These are phyloP conservation scores for Dioscorea zingiberensis DNA, from an alignment of 106 monocot species.

Conservation along the genomic window DNA sequence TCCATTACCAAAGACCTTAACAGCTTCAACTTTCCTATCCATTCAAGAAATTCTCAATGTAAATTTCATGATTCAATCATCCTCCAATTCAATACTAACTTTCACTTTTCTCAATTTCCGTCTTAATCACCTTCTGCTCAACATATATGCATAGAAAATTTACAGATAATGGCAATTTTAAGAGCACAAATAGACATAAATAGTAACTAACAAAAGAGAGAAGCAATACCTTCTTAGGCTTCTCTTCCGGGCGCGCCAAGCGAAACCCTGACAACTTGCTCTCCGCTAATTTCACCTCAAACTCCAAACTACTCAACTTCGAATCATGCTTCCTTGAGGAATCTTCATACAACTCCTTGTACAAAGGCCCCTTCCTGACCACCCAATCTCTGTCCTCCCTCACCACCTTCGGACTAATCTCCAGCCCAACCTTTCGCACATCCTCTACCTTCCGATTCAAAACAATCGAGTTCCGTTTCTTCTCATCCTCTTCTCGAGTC, in stretches of 20 bases:
- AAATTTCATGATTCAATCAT: no score
- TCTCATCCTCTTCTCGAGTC: conserved; percentile 7
- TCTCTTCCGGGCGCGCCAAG: conserved; percentile 11
- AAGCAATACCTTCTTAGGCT: conserved; percentile 34
- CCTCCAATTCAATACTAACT: no score
- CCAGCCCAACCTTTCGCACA: conserved; percentile 13
- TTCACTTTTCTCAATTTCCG: no score
- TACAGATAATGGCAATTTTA: no score
- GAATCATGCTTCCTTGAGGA: conserved; percentile 31
- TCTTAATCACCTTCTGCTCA: no score
- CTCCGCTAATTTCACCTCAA: conserved; percentile 54
- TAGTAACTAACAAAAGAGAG: no score
- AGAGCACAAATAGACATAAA: no score
- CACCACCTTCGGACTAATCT: conserved; percentile 1
- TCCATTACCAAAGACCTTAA: no score
- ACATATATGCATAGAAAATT: no score
- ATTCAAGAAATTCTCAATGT: no score
- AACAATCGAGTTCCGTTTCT: background rate
- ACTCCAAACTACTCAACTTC: conserved; percentile 42
- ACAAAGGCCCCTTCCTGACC: conserved; percentile 34
- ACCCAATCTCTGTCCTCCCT: conserved; percentile 16
- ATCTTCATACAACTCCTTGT: conserved; percentile 62
- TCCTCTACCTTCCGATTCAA: conserved; percentile 10
- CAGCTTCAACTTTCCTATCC: no score
- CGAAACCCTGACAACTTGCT: conserved; percentile 28